Evolutionary conservation across 2,329 filamentous ascomycete species (phyloP).

Genomic region (Penicillium aurantiogriseum): DNA sequence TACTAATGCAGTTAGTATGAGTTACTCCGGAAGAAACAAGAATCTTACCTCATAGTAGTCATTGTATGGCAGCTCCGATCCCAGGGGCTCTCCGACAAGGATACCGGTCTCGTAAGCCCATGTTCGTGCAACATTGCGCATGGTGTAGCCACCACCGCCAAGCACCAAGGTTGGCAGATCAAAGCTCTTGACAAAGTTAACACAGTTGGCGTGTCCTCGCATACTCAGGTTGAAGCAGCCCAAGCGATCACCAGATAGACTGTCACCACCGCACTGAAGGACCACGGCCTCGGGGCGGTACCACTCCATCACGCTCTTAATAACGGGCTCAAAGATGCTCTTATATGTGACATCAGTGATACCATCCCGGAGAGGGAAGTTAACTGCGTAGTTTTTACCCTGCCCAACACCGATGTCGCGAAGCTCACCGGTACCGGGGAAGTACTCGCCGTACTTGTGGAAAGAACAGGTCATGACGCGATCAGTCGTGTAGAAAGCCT

Average conservation of each 20-base stretch:
- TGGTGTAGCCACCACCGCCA: conserved; percentile 68
- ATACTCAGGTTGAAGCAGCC: conserved; percentile 71
- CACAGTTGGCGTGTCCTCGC: conserved; percentile 68
- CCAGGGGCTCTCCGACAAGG: conserved; percentile 79
- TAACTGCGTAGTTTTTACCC: conserved; percentile 67
- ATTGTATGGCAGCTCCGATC: conserved; percentile 83
- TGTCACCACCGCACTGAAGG: conserved; percentile 67
- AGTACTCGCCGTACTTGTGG: conserved; percentile 72
- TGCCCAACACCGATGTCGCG: conserved; percentile 66
- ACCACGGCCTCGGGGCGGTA: conserved; percentile 67
- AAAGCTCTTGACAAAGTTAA: conserved; percentile 67
- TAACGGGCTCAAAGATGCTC: conserved; percentile 66
- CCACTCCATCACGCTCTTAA: conserved; percentile 67
- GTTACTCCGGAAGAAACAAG: background rate
- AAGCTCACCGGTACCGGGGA: conserved; percentile 67
- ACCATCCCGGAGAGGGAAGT: conserved; percentile 67
- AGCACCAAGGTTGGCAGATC: conserved; percentile 64
- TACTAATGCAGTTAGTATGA: conserved; percentile 49
- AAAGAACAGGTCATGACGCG: conserved; percentile 71
- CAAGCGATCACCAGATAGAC: conserved; percentile 64
- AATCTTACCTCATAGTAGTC: conserved; percentile 76
- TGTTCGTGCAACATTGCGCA: conserved; percentile 63
- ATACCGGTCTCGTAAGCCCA: conserved; percentile 72
- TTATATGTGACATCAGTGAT: conserved; percentile 68
- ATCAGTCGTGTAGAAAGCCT: conserved; percentile 70